Base-by-base conservation (phyloP, 2,329 filamentous ascomycete species). In the Graphilbum sp. region DNA sequence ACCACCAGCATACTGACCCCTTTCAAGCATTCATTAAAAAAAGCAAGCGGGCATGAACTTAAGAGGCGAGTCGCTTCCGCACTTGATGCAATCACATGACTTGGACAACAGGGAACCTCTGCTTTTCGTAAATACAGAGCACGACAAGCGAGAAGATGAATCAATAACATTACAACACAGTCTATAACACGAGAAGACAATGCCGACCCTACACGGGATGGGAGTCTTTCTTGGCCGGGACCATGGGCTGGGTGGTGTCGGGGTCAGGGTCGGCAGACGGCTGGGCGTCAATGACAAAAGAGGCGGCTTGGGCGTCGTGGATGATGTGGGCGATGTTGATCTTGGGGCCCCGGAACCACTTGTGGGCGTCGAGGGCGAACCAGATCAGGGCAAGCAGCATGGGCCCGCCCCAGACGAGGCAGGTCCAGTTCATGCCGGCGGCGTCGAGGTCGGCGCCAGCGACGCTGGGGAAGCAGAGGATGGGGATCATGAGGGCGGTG, bases 331-430 rank as follows among this genome's bases (percentile, higher is more conserved):
- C 66, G 20, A 80, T 59, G 48, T 80, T 80, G 43, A 81, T 69
- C 58, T 73, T 78, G 0, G 77, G 76, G 0, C 77, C 77, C 48
- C 71, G 76, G 55, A 81, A 82, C 76, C 76, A 81, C 49, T 70
- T 75, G 35, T 62, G 62, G 10, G 76, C 76, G 46, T 68, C 66
- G 5, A 80, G 55, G 31, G 70, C 56, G 63, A 74, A 82, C 72
- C 75, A 81, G 13, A 75, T 53, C 3, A 64, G 56, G 5, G 73
- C 61, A 3, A 64, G 50, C 4, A 72, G 41, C 74, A 79, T 79
- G 0, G 72, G 69, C 3, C 59, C 74, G 5, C 74, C 75, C 54
- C 76, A 80, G 9, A 79, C 74, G 19, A 80, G 57, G 45, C 62
- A 69, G 2, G 76, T 79, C 71, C 75, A 82, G 50, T 82, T 81